Evolutionary conservation across 2,329 filamentous ascomycete species (phyloP).

Genomic region (Talaromyces sp.): DNA sequence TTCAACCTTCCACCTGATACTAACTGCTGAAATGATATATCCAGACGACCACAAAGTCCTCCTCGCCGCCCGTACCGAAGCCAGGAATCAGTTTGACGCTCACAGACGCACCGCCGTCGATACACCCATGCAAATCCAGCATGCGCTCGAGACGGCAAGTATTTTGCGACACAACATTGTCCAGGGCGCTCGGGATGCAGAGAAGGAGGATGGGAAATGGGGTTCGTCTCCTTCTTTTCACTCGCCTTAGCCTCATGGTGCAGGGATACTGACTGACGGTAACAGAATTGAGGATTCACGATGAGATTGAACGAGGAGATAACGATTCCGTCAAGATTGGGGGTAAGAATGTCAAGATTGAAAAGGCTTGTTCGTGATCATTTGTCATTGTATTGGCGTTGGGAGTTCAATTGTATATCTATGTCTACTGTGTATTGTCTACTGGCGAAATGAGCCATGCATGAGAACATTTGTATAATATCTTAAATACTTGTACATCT

Average conservation of each 20-base stretch:
- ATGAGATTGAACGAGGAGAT: slow-evolving; percentile 85
- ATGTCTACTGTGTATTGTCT: not conserved
- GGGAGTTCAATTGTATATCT: not conserved
- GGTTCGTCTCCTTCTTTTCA: slow-evolving; percentile 23
- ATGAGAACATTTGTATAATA: slow-evolving; percentile 8
- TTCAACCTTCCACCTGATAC: not conserved
- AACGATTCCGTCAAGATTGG: slow-evolving; percentile 81
- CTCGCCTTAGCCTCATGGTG: not conserved
- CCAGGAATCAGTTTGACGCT: slow-evolving; percentile 68
- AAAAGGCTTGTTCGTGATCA: slow-evolving; percentile 39
- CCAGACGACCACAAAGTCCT: slow-evolving; percentile 69
- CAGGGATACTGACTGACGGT: not conserved
- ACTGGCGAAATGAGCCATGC: not conserved
- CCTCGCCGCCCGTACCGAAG: slow-evolving; percentile 66
- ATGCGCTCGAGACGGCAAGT: slow-evolving; percentile 77
- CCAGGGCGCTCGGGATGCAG: slow-evolving; percentile 60
- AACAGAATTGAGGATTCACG: slow-evolving; percentile 79
- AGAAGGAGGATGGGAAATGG: slow-evolving; percentile 35
- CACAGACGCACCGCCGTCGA: slow-evolving; percentile 61
- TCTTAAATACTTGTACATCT: slow-evolving; percentile 8
- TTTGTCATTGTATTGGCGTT: not conserved
- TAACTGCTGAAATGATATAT: not conserved
- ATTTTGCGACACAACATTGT: slow-evolving; percentile 83
- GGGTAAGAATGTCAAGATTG: slow-evolving; percentile 37
- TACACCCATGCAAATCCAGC: slow-evolving; percentile 62